Base-by-base conservation (phyloP, 2,329 filamentous ascomycete genomes). In the Xylariaceae sp. region DNA sequence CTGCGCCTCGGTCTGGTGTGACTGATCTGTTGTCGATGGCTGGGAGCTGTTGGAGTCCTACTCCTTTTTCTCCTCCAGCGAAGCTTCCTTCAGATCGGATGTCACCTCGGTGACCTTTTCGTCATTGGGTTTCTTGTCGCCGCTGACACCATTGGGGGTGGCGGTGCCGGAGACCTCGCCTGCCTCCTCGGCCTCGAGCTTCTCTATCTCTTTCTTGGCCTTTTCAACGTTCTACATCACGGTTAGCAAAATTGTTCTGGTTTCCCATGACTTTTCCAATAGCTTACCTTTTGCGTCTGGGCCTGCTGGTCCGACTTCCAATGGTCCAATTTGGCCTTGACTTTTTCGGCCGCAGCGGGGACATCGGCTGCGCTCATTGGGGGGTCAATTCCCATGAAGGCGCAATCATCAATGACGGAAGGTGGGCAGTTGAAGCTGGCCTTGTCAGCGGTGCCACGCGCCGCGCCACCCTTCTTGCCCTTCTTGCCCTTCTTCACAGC, bases 121-220 rank as follows among this genome's bases (percentile, higher is more conserved):
- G 38, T 65, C 61, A 5, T n/a, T n/a, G 40, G 58, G 55, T 38
- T 57, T 51, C 39, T 65, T 67, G 44, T 70, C 66, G 40, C 58
- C 68, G 53, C 66, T 67, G 46, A 46, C 52, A 45, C 58, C 61
- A 48, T 64, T 69, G 46, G 59, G 56, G 23, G 56, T 63, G n/a
- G 57, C 49, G n/a, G 64, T 52, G 46, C 58, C 63, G 42, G 60
- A 63, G 43, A 63, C 62, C 44, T 69, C 69, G 41, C 61, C 66
- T 34, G 66, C 61, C 52, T 75, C 74, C 44, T 74, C 68, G 36
- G 80, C 78, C 57, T 95, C 90, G 36, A 96, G 76, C 48, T 80
- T 80, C 57, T 89, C 86, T 43, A 98, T 93, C 62, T 95, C 88
- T 63, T 90, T 90, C 70, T 94, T 83, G 41, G 92, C 92, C 65